Evolutionary conservation across 2,329 filamentous ascomycete species (phyloP).

Genomic region (Lasiodiplodia citricola): DNA sequence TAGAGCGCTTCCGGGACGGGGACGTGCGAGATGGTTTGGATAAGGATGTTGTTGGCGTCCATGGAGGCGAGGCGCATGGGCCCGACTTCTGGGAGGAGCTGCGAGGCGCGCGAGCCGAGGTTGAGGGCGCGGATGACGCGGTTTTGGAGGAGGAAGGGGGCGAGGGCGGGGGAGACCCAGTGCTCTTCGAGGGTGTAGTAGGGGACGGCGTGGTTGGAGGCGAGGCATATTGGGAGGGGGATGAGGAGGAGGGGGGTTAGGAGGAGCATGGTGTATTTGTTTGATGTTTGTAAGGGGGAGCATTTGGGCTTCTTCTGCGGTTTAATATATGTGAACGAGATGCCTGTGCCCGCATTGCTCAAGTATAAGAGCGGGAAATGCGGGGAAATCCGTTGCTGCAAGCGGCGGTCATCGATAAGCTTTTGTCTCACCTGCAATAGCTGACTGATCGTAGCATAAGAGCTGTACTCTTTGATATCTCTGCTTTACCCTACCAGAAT

Average conservation of each 20-base stretch:
- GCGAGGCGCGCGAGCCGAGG: not conserved
- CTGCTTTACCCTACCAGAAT: too few species aligned
- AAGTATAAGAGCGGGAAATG: not conserved
- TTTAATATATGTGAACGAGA: not conserved
- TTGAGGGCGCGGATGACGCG: not conserved
- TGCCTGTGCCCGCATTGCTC: not conserved
- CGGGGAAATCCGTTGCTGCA: not conserved
- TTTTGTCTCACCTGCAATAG: too few species aligned
- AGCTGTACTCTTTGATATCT: too few species aligned
- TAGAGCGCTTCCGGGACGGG: not conserved
- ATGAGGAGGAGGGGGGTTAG: not conserved
- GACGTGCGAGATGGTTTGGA: constrained; percentile 24
- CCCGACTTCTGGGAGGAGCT: not conserved
- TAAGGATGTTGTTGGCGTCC: constrained; percentile 22
- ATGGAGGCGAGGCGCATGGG: constrained; percentile 13
- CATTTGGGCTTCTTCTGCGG: not conserved
- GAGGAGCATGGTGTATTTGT: not conserved
- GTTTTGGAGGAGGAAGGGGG: not conserved
- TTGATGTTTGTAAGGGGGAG: not conserved
- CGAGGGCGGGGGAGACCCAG: constrained; percentile 10
- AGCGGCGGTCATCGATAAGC: not conserved
- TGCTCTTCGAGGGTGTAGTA: constrained; percentile 25
- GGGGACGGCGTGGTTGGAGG: not conserved
- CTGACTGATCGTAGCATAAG: too few species aligned
- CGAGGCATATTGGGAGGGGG: not conserved